Evolutionary conservation across 768 basidiomycete species (phyloP).

Genomic region (Lentinula edodes): DNA sequence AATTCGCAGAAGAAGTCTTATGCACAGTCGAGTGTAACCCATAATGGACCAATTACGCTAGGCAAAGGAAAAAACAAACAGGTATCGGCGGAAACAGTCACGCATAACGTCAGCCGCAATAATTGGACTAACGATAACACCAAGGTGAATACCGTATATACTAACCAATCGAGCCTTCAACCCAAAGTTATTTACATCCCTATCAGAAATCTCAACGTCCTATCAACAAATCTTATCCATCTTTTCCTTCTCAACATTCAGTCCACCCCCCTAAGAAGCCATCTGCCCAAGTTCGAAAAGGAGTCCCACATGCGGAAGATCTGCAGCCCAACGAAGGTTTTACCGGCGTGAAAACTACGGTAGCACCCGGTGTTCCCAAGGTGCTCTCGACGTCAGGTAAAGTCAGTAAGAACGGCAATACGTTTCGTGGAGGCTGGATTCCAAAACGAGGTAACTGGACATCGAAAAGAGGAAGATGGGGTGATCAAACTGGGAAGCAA

Average conservation of each 20-base stretch:
- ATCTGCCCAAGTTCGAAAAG: not conserved
- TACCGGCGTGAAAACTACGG: not conserved
- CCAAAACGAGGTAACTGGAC: not conserved
- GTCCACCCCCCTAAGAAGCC: not conserved
- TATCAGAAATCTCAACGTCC: not conserved
- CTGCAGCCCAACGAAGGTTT: slow-evolving; percentile 1
- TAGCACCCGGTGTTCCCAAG: not conserved
- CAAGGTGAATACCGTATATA: not conserved
- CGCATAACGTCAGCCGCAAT: not conserved
- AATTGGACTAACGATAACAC: not conserved
- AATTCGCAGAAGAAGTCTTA: not conserved
- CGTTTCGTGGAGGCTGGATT: not conserved
- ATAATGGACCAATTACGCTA: not conserved
- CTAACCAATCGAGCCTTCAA: not conserved
- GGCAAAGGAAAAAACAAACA: not conserved
- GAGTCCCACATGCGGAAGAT: not conserved
- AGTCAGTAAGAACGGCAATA: not conserved
- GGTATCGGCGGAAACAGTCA: not conserved
- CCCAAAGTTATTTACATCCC: not conserved
- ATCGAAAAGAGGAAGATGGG: not conserved
- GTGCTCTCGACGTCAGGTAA: not conserved
- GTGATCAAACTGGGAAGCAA: not conserved
- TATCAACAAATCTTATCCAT: not conserved
- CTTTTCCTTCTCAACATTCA: no score
- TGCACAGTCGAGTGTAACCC: not conserved